Percentiles rank a stretch among this genome's conserved stretches.
Evolutionary conservation across 768 basidiomycete species (phyloP).

Genomic region (Tricholoma flavovirens): DNA sequence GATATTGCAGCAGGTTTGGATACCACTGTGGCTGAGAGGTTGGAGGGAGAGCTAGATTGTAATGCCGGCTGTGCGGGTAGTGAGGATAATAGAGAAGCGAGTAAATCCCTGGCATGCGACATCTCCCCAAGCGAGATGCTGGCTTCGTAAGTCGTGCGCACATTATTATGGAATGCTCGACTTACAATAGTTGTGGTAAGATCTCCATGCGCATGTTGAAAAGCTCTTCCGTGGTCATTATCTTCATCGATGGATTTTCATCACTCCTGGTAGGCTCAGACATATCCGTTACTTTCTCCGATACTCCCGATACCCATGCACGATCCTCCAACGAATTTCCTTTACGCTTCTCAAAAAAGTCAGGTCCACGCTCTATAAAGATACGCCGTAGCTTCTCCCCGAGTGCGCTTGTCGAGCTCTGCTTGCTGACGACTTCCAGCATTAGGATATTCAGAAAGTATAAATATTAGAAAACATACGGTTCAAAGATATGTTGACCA

Average conservation of each 20-base stretch:
- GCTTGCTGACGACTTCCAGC: constrained; percentile 33
- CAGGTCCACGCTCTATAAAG: constrained; percentile 65
- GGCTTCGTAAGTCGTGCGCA: constrained; percentile 8
- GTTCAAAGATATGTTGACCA: constrained; percentile 64
- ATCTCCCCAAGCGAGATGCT: constrained; percentile 79
- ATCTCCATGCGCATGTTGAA: constrained; percentile 70
- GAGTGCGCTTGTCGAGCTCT: constrained; percentile 52
- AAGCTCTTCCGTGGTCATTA: constrained; percentile 72
- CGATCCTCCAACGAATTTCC: constrained; percentile 6
- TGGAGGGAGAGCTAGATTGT: constrained; percentile 9
- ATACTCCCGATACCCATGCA: constrained; percentile 6
- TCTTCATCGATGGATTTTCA: constrained; percentile 25
- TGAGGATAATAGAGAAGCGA: constrained; percentile 48
- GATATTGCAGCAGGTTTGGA: constrained; percentile 59
- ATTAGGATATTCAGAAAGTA: constrained; percentile 8
- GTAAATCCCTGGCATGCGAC: constrained; percentile 66
- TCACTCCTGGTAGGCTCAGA: constrained; percentile 21
- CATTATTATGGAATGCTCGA: constrained; percentile 11
- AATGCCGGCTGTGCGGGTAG: constrained; percentile 6
- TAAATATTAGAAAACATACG: constrained; percentile 40
- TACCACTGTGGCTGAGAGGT: constrained; percentile 58
- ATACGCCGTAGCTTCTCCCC: constrained; percentile 64
- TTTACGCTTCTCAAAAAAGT: constrained; percentile 56
- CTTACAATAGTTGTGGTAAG: constrained; percentile 68
- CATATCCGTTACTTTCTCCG: constrained; percentile 20